These are phyloP conservation scores for Takakia lepidozioides DNA, from an alignment of 225 moss, liverwort and hornwort species.

Conservation along the genomic window DNA sequence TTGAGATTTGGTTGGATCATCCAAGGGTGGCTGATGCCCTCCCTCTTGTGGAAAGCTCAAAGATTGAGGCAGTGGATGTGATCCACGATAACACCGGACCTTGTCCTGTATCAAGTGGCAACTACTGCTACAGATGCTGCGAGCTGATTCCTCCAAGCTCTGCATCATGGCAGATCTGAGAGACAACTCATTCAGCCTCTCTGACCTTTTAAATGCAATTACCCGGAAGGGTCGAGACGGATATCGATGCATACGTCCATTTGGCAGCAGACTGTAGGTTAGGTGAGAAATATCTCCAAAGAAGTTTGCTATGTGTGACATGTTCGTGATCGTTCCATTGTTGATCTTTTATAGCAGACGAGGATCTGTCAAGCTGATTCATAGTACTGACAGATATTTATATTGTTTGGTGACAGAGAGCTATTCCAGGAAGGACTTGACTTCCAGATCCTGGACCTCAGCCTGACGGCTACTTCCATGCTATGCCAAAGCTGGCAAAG, in stretches of 20 bases:
- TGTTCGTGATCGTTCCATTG: no score
- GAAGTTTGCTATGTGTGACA: no score
- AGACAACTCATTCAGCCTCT: slow-evolving; percentile 40
- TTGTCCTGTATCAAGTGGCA: slow-evolving; percentile 42
- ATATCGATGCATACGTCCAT: no score
- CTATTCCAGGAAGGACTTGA: slow-evolving; percentile 54
- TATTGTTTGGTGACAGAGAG: no score
- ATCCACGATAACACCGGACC: slow-evolving; percentile 25
- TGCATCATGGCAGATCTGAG: slow-evolving; percentile 56
- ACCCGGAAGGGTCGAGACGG: no score
- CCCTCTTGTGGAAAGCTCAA: slow-evolving; percentile 41
- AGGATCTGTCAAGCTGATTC: no score
- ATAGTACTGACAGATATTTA: no score
- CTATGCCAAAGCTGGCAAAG: slow-evolving; percentile 60
- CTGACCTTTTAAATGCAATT: no score
- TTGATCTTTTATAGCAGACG: no score
- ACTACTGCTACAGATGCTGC: slow-evolving; percentile 54
- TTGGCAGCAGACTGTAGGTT: no score
- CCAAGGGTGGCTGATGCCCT: slow-evolving; percentile 42
- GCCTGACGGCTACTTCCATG: slow-evolving; percentile 62
- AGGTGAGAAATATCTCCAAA: no score
- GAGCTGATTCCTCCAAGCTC: slow-evolving; percentile 60
- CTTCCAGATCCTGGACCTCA: slow-evolving; percentile 56
- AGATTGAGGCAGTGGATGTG: slow-evolving; percentile 55
- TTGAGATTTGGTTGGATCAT: slow-evolving; percentile 43